phyloP scores from a whole-genome alignment of 2,329 filamentous ascomycete genomes.

The Fusarium liriodendri region DNA sequence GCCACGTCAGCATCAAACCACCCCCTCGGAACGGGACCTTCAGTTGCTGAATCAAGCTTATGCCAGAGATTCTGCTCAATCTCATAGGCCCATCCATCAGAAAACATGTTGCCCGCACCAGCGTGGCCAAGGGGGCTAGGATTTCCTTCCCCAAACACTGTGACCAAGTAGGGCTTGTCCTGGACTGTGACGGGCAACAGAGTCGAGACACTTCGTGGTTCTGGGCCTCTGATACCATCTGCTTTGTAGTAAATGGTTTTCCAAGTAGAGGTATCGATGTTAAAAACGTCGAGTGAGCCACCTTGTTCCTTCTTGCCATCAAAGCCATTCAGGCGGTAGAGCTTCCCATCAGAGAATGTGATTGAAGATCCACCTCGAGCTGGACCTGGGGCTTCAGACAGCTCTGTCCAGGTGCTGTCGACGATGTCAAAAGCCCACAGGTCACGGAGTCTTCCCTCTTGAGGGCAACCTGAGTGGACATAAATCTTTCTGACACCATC shows the following conservation, averaged over 20 bases:
- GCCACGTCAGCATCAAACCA: constrained; percentile 54
- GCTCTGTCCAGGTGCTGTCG: constrained; percentile 60
- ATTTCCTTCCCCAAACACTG: constrained; percentile 54
- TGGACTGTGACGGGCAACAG: constrained; percentile 39
- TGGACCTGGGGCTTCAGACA: constrained; percentile 64
- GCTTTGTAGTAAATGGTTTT: constrained; percentile 37
- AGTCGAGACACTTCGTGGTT: constrained; percentile 47
- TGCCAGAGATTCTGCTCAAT: constrained; percentile 44
- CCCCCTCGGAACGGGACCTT: constrained; percentile 48
- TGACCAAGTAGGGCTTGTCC: constrained; percentile 46
- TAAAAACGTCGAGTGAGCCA: constrained; percentile 63
- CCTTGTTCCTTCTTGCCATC: constrained; percentile 71
- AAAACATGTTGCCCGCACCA: constrained; percentile 54
- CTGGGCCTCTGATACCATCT: constrained; percentile 45
- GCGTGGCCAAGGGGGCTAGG: constrained; percentile 53
- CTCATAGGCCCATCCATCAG: constrained; percentile 55
- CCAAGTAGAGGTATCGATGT: constrained; percentile 42
- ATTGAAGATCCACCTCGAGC: constrained; percentile 55
- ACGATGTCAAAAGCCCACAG: constrained; percentile 69
- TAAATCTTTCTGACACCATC: constrained; percentile 59
- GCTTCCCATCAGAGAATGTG: constrained; percentile 47
- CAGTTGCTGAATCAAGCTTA: constrained; percentile 37
- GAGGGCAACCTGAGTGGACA: constrained; percentile 71
- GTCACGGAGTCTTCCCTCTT: constrained; percentile 65
- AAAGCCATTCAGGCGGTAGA: constrained; percentile 74